A percentile compares a stretch with the other conserved stretches of the same genome.
Evolutionary conservation across 2,329 filamentous ascomycete genomes (phyloP).

Genomic region (Trichoderma sp.): DNA sequence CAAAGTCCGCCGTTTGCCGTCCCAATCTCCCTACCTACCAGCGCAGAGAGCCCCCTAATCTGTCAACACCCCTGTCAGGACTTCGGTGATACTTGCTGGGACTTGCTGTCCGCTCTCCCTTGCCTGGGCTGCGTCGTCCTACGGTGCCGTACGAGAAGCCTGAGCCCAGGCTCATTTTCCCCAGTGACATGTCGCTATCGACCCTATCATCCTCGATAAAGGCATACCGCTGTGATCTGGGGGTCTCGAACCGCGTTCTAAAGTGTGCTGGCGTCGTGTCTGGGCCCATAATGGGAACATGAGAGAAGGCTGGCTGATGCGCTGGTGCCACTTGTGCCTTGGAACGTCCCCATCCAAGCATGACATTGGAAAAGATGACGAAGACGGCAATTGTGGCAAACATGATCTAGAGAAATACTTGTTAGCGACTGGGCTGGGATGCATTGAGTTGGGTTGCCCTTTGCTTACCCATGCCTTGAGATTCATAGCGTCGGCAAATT

Average conservation of each 20-base stretch:
- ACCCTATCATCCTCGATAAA: slow-evolving; percentile 43
- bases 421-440: background rate
- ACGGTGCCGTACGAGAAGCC: slow-evolving; percentile 48
- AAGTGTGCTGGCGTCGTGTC: slow-evolving; percentile 45
- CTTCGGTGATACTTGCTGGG: slow-evolving; percentile 46
- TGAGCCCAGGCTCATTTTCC: slow-evolving; percentile 40
- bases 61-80: slow-evolving; percentile 36
- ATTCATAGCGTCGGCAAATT: slow-evolving; percentile 86
- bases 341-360: slow-evolving; percentile 10
- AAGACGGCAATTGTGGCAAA: slow-evolving; percentile 5
- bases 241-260: slow-evolving; percentile 52
- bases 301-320: slow-evolving; percentile 21
- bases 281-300: slow-evolving; percentile 29
- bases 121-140: slow-evolving; percentile 47
- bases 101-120: slow-evolving; percentile 49
- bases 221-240: slow-evolving; percentile 43
- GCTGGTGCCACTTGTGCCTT: slow-evolving; percentile 7
- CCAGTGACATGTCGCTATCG: slow-evolving; percentile 53
- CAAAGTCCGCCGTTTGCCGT: background rate
- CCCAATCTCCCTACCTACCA: background rate
- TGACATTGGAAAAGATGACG: slow-evolving; percentile 12
- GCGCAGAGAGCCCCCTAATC: background rate
- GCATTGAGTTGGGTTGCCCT: background rate
- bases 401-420: background rate
- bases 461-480: slow-evolving; percentile 65